Evolutionary conservation across 2,329 filamentous ascomycete genomes (phyloP).

Genomic region (Phaeoacremonium minimum): DNA sequence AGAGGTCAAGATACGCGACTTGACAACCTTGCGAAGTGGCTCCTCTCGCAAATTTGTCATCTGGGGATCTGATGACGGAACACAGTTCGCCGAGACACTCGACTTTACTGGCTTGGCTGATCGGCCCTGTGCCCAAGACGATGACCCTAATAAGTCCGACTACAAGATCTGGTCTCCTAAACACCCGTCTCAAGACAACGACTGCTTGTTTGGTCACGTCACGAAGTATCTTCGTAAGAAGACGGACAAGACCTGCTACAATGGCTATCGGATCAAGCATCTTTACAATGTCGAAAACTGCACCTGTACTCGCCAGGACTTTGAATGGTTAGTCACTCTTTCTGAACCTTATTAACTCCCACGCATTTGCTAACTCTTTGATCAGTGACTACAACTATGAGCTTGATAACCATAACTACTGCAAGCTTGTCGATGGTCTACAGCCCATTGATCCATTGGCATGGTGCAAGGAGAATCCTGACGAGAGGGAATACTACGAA

Average conservation of each 20-base stretch:
- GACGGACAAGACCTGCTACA: slow-evolving; percentile 73
- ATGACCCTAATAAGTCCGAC: slow-evolving; percentile 51
- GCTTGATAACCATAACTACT: slow-evolving; percentile 71
- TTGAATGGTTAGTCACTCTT: slow-evolving; percentile 70
- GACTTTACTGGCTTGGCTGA: slow-evolving; percentile 83
- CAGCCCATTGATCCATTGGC: slow-evolving; percentile 47
- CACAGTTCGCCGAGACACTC: slow-evolving; percentile 72
- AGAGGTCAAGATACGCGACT: slow-evolving; percentile 69
- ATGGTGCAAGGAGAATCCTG: slow-evolving; percentile 57
- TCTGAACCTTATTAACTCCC: slow-evolving; percentile 10
- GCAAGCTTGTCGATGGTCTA: slow-evolving; percentile 71
- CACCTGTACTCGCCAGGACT: slow-evolving; percentile 78
- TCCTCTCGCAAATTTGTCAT: slow-evolving; percentile 87
- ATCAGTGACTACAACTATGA: slow-evolving; percentile 89
- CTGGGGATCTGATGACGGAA: slow-evolving; percentile 66
- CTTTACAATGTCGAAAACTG: slow-evolving; percentile 76
- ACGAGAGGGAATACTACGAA: slow-evolving; percentile 73
- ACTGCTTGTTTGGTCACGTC: slow-evolving; percentile 90
- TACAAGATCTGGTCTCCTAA: slow-evolving; percentile 85
- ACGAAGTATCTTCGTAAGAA: slow-evolving; percentile 91
- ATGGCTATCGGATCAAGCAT: slow-evolving; percentile 66
- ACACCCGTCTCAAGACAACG: slow-evolving; percentile 72
- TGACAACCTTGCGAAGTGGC: slow-evolving; percentile 86
- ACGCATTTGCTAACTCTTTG: slow-evolving; percentile 17
- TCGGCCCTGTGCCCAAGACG: slow-evolving; percentile 66